These are phyloP conservation scores for Entonaema liquescens DNA, from an alignment of 495 filamentous ascomycete species.

Conservation along the genomic window DNA sequence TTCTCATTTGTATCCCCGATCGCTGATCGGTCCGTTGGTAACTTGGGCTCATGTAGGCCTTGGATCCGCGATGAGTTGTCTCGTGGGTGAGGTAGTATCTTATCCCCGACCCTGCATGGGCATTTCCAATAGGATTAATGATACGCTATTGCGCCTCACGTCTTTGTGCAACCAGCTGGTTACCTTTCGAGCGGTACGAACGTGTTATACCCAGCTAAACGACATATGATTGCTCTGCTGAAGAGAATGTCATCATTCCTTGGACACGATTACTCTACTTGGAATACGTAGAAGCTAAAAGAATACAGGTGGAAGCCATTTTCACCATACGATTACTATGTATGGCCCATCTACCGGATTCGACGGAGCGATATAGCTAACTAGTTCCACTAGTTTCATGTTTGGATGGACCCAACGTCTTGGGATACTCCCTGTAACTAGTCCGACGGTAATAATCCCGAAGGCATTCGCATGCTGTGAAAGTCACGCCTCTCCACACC, in stretches of 20 bases:
- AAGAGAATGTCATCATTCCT: neutral
- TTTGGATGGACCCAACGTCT: conserved; percentile 41
- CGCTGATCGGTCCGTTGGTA: conserved; percentile 37
- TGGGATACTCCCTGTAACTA: conserved; percentile 41
- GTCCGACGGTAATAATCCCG: conserved; percentile 28
- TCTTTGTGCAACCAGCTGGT: conserved; percentile 33
- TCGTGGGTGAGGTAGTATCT: conserved; percentile 40
- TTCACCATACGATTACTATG: neutral
- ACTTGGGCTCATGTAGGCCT: conserved; percentile 25
- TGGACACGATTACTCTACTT: neutral
- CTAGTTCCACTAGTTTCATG: conserved; percentile 31
- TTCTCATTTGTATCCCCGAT: conserved; percentile 23
- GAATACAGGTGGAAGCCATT: conserved; percentile 4
- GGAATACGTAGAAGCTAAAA: conserved; percentile 3
- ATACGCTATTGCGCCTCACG: conserved; percentile 33
- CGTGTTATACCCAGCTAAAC: no score
- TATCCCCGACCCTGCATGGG: conserved; percentile 36
- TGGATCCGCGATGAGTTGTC: conserved; percentile 39
- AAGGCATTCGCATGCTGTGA: conserved; percentile 40
- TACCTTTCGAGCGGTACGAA: no score
- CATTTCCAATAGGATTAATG: conserved; percentile 4
- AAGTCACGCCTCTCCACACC: conserved; percentile 40
- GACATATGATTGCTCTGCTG: neutral
- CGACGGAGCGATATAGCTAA: conserved; percentile 22
- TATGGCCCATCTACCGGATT: conserved; percentile 25